Evolutionary conservation across 2,329 filamentous ascomycete genomes (phyloP).

Genomic region (Aaosphaeria arxii): DNA sequence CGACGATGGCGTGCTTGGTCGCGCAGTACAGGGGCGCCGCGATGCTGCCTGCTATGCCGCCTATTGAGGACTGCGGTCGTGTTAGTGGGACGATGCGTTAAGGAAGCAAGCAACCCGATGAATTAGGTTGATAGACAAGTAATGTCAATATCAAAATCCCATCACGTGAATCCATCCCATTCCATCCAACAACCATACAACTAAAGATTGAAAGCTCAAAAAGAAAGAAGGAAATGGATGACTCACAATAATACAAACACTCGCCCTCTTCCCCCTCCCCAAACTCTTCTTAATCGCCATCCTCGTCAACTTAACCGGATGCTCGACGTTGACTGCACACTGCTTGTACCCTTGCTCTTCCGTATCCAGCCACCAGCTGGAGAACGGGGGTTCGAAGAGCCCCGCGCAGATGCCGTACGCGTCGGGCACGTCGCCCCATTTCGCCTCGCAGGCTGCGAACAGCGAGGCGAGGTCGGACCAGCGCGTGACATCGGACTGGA

Average conservation of each 20-base stretch:
- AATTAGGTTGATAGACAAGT: too few relatives aligned
- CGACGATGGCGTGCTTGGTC: constrained; percentile 29
- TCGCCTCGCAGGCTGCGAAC: constrained; percentile 20
- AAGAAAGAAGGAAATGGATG: not conserved
- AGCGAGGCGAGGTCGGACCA: constrained; percentile 25
- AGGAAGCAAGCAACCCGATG: too few relatives aligned
- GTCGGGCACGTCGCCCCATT: constrained; percentile 30
- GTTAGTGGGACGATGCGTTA: not conserved
- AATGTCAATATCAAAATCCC: not conserved
- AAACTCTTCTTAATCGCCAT: constrained; percentile 27
- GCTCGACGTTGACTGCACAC: constrained; percentile 27
- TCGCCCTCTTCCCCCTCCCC: constrained; percentile 20
- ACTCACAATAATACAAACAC: constrained; percentile 31
- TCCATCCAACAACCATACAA: not conserved
- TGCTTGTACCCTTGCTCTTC: constrained; percentile 26
- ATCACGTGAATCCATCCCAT: not conserved
- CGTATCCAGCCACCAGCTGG: constrained; percentile 29
- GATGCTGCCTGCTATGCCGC: constrained; percentile 20
- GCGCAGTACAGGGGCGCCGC: constrained; percentile 27
- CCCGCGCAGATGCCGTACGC: constrained; percentile 31
- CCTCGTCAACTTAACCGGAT: constrained; percentile 29
- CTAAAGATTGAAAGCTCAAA: not conserved
- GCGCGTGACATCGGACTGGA: constrained; percentile 23
- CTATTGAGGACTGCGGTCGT: constrained; percentile 18
- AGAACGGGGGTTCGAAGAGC: constrained; percentile 26